These are phyloP conservation scores for Pistacia integerrima DNA, from an alignment of 345 rosid genomes.

Conservation along the genomic window DNA sequence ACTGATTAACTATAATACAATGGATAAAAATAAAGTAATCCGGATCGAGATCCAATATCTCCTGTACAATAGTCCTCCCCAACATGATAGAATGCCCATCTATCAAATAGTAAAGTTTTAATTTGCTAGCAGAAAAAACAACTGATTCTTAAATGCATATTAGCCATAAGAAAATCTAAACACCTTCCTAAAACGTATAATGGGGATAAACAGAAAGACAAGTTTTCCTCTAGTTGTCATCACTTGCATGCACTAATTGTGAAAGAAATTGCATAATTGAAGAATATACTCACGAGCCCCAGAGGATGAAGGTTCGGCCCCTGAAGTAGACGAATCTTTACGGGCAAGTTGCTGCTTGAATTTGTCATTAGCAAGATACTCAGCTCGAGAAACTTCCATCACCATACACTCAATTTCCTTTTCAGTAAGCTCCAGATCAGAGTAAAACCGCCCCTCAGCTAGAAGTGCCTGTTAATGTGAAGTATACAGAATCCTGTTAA, in stretches of 20 bases:
- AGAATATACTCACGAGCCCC: constrained; percentile 76
- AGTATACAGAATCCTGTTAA: constrained; percentile 9
- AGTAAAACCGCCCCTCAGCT: constrained; percentile 87
- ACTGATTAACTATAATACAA: no score
- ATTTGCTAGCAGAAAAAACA: not conserved
- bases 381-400: constrained; percentile 98
- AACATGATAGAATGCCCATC: no score
- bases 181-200: not conserved
- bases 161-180: not conserved
- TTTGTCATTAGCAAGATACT: constrained; percentile 74
- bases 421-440: constrained; percentile 96
- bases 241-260: not conserved
- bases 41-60: no score
- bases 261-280: not conserved
- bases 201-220: not conserved
- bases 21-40: no score
- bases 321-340: constrained; percentile 78
- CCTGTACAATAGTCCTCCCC: no score
- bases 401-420: constrained; percentile 93
- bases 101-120: no score
- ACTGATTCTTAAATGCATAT: no score
- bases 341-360: constrained; percentile 58
- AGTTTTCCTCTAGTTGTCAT: not conserved
- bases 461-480: constrained; percentile 72
- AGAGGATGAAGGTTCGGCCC: constrained; percentile 94